Evolutionary conservation across 2,329 filamentous ascomycete species (phyloP), one percentile per base, ranked within the genome.

Genomic region (Colletotrichum gigasporum): DNA sequence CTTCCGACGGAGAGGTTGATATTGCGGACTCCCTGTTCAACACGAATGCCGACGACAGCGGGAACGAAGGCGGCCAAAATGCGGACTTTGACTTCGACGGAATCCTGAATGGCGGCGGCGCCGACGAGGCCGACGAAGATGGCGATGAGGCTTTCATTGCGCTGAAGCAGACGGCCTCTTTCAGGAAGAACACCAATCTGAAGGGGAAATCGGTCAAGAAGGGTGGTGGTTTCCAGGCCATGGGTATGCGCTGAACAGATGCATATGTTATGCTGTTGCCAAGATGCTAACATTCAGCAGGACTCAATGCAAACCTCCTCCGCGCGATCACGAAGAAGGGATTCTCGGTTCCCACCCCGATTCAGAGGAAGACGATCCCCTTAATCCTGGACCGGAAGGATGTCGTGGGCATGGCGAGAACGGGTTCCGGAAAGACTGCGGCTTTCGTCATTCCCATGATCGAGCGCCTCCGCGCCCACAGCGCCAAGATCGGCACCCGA

Each of bases 401-500:
- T 84, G 92, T 98, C n/a, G 95, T 99, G 22, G 96, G 94, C 69
- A 99, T 99, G 96, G 96, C 96, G 7, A 87, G 96, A 69, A 99
- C 96, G n/a, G 96, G 96, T 75, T 98, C 94, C 18, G 96, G 96
- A 81, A 99, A 99, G 83, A 99, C 96, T 1, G 96, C 94, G 1
- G 96, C 96, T 20, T 99, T 99, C 77, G 94, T 98, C 24, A 96
- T 99, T 68, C 96, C 96, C 42, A 97, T 99, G 95, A 94, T 99
- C 66, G 93, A 99, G 81, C 92, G 91, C 69, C 82, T 99, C 66
- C 96, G 94, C 77, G 86, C 88, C 22, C 96, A 99, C 77, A 97
- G 92, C 73, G 90, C 90, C 28, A 91, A 91, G 72, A 90, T 98
- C 68, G 96, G 96, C 54, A 89, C 93, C 44, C 87, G 96, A 72